A percentile compares a stretch with the other conserved stretches of the same genome.
These are phyloP conservation scores for Clonostachys rhizophaga DNA, from an alignment of 2,329 filamentous ascomycete species.

Conservation along the genomic window DNA sequence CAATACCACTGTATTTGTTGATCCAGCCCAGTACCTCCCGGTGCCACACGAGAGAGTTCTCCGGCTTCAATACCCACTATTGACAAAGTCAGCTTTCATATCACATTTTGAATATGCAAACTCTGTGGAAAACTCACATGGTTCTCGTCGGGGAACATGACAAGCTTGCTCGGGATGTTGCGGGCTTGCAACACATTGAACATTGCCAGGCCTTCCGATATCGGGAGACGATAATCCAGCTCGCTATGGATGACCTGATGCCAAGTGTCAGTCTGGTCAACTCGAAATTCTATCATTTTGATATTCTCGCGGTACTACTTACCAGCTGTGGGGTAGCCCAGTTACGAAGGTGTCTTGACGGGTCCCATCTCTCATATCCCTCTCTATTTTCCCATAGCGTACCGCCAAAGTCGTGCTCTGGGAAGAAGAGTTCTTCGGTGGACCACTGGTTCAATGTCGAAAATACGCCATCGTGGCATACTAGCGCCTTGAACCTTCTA, in stretches of 20 bases:
- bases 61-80: constrained; percentile 81
- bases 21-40: constrained; percentile 77
- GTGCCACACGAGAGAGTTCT: constrained; percentile 91
- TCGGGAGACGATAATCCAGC: constrained; percentile 81
- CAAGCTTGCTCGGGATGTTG: constrained; percentile 69
- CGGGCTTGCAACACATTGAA: constrained; percentile 81
- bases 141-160: constrained; percentile 76
- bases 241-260: constrained; percentile 71
- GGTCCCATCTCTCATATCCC: constrained; percentile 67
- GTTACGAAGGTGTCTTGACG: constrained; percentile 55
- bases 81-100: background rate
- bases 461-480: constrained; percentile 85
- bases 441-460: constrained; percentile 62
- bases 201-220: constrained; percentile 77
- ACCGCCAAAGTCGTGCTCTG: constrained; percentile 62
- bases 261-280: background rate
- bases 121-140: constrained; percentile 28
- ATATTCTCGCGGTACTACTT: constrained; percentile 7
- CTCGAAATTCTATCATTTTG: background rate
- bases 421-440: constrained; percentile 68
- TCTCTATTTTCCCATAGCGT: constrained; percentile 57
- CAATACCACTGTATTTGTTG: constrained; percentile 53
- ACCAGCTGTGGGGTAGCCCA: constrained; percentile 88
- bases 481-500: constrained; percentile 79
- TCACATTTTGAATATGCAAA: background rate